These are phyloP conservation scores for Galerina sulciceps DNA, from an alignment of 768 basidiomycete species.

Conservation along the genomic window DNA sequence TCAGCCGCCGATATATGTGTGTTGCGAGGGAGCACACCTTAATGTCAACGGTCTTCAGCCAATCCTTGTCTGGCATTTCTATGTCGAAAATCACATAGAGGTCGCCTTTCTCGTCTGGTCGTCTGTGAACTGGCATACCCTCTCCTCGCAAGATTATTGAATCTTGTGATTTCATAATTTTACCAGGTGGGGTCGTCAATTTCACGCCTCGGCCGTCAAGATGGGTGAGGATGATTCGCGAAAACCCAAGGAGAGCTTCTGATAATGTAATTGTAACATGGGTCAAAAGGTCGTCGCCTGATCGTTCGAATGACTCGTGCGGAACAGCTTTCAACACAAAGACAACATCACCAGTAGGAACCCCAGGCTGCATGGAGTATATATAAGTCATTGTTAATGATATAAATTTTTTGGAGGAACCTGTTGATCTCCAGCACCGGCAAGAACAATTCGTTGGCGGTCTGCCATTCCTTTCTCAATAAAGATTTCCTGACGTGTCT, in stretches of 20 bases:
- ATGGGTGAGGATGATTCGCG: constrained; percentile 87
- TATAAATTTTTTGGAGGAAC: constrained; percentile 38
- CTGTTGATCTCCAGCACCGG: constrained; percentile 92
- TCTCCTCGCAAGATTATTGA: constrained; percentile 80
- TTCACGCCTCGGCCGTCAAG: constrained; percentile 92
- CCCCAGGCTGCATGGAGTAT: constrained; percentile 61
- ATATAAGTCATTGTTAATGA: not conserved
- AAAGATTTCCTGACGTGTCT: constrained; percentile 85
- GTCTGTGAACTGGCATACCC: constrained; percentile 86
- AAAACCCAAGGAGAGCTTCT: constrained; percentile 95
- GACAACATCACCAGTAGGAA: constrained; percentile 89
- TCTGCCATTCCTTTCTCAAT: constrained; percentile 89
- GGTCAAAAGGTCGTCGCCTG: constrained; percentile 80
- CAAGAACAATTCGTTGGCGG: constrained; percentile 81
- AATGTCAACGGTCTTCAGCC: constrained; percentile 69
- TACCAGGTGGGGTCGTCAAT: constrained; percentile 73
- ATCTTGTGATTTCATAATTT: constrained; percentile 75
- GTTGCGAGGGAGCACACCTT: constrained; percentile 43
- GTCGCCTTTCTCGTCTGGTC: constrained; percentile 72
- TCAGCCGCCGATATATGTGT: not conserved
- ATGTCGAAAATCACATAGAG: constrained; percentile 82
- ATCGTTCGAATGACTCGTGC: constrained; percentile 84
- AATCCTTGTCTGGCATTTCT: constrained; percentile 85
- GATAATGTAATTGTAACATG: constrained; percentile 87
- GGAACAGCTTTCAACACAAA: constrained; percentile 72